These are phyloP conservation scores for Paecilomyces niveus DNA, from an alignment of 2,329 filamentous ascomycete genomes.

Conservation along the genomic window DNA sequence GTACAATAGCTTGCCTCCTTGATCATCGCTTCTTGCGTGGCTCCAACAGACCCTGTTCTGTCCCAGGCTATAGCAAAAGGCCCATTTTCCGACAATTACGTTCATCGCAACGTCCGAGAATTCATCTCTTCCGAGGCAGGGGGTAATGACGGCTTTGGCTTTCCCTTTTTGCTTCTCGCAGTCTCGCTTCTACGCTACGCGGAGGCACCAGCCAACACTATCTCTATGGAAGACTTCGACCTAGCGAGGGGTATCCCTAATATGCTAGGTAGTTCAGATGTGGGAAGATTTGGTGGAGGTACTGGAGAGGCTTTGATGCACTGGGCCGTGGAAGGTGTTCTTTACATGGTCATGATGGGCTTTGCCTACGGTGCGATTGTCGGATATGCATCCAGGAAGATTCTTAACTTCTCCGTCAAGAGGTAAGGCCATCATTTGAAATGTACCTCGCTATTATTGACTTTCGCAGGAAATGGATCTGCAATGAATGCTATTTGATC, in stretches of 20 bases:
- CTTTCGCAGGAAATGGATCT: slow-evolving; percentile 45
- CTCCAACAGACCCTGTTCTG: slow-evolving; percentile 56
- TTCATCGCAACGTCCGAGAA: slow-evolving; percentile 50
- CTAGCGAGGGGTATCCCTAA: slow-evolving; percentile 15
- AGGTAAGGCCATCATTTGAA: slow-evolving; percentile 12
- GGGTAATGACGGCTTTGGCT: slow-evolving; percentile 56
- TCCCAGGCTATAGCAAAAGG: slow-evolving; percentile 58
- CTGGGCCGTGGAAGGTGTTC: slow-evolving; percentile 55
- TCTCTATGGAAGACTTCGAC: slow-evolving; percentile 11
- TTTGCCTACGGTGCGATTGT: slow-evolving; percentile 46
- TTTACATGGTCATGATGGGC: slow-evolving; percentile 53
- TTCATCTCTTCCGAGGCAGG: slow-evolving; percentile 58
- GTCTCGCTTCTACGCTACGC: slow-evolving; percentile 52
- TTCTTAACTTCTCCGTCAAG: slow-evolving; percentile 34
- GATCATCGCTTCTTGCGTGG: slow-evolving; percentile 55
- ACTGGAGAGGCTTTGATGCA: slow-evolving; percentile 46
- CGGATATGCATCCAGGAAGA: slow-evolving; percentile 43
- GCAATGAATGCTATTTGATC: slow-evolving; percentile 48
- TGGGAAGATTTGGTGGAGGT: slow-evolving; percentile 48
- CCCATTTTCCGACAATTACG: slow-evolving; percentile 56
- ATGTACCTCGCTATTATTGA: slow-evolving; percentile 7
- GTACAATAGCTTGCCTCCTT: slow-evolving; percentile 42
- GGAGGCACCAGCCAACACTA: slow-evolving; percentile 22
- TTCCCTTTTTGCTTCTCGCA: slow-evolving; percentile 55
- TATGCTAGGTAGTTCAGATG: slow-evolving; percentile 26